Base-by-base conservation (phyloP, 1,139 yeast species). In the Suhomyces bribrorum region DNA sequence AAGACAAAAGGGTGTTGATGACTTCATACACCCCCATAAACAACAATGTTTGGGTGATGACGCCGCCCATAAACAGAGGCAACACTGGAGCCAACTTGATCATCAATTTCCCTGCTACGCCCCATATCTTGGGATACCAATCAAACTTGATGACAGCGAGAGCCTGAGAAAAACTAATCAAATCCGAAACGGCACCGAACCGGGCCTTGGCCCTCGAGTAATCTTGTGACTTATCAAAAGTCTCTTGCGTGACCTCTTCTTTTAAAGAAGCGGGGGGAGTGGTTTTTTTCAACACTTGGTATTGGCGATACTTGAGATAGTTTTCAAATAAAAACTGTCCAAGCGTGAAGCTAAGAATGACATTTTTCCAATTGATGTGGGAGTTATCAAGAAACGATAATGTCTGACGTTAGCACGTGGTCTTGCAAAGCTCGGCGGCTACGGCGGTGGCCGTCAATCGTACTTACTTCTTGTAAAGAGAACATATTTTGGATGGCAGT, bases 141-240 rank as follows among this genome's bases (percentile, higher is more conserved):
- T 88, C 86, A 51, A 57, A 79, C 45, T 81, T 71, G 53, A 86
- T 69, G 41, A 81, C 64, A 7, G 73, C 72, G 36, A 83, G 54
- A 54, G 83, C 85, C 54, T 83, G 78, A 12, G 75, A 50, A 35
- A 84, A 66, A 6, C 74, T 65, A 53, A 74, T 74, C 12, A 77
- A 49, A 30, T 79, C 76, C 17, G 78, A 61, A 40, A 86, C 61
- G 40, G 86, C 69, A 2, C 84, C 75, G 57, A 88, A 89, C 52
- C 73, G 69, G 37, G 89, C 76, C 60, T 89, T 90, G n/a, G 96
- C 86, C 30, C 86, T 68, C 4, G 95, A 80, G 58, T 92, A 92
- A 25, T 74, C 78, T 56, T 86, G 90, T 3, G 96, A 79, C 58
- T 88, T 86, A 37, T 73, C 73, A 52, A 86, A 87, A 3, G 92